Percentiles rank a stretch among this genome's conserved stretches.
Conservation (phyloP, 768 basidiomycete genomes). For the Pleurotus platypus region DNA sequence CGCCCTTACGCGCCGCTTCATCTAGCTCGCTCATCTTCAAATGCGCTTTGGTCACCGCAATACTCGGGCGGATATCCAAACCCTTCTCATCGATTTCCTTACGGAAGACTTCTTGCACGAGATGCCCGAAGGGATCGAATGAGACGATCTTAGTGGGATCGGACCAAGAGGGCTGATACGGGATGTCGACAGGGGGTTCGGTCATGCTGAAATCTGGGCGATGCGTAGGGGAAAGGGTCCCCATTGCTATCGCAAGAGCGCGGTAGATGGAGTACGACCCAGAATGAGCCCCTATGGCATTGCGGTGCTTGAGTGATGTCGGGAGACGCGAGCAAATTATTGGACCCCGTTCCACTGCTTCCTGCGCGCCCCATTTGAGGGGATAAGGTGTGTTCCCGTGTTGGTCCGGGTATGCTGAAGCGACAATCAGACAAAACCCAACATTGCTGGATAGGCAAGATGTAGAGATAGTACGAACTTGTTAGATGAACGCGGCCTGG, state of each 20-base stretch:
- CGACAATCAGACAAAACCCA: background rate
- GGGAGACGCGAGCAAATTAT: slow-evolving; percentile 86
- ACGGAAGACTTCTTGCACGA: slow-evolving; percentile 71
- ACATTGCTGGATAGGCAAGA: background rate
- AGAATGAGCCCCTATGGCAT: slow-evolving; percentile 91
- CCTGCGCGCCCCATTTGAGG: slow-evolving; percentile 76
- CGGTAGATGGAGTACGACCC: slow-evolving; percentile 96
- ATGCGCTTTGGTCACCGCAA: slow-evolving; percentile 89
- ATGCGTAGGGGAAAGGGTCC: slow-evolving; percentile 71
- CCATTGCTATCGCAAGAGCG: slow-evolving; percentile 89
- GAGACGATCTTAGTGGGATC: slow-evolving; percentile 80
- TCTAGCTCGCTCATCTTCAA: slow-evolving; percentile 95
- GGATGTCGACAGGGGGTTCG: slow-evolving; percentile 80
- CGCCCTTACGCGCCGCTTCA: slow-evolving; percentile 69
- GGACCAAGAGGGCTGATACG: slow-evolving; percentile 74
- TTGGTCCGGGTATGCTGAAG: slow-evolving; percentile 82
- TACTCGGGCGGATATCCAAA: slow-evolving; percentile 87
- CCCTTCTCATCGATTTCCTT: slow-evolving; percentile 59
- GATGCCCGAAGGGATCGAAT: slow-evolving; percentile 92
- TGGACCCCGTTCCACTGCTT: slow-evolving; percentile 70
- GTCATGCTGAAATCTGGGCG: slow-evolving; percentile 82
- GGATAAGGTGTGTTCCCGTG: slow-evolving; percentile 80
- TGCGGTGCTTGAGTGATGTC: slow-evolving; percentile 82
- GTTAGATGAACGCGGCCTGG: slow-evolving; percentile 81
- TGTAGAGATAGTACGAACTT: slow-evolving; percentile 46